Evolutionary conservation across 441 rosid genomes (phyloP).

Genomic region (Pelargonium citronellum): DNA sequence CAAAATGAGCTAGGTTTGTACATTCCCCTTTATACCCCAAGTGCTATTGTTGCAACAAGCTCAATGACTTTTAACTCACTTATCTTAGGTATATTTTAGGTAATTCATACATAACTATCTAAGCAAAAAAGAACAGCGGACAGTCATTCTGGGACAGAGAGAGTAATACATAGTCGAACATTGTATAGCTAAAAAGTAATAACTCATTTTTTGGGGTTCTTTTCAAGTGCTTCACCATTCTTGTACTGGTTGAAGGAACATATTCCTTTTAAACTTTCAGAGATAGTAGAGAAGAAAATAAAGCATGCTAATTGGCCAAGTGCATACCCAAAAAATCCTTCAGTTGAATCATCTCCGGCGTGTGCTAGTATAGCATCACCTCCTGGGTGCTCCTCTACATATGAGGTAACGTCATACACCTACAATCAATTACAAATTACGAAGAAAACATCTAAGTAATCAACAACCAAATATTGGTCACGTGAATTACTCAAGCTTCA

Average conservation of each 20-base stretch:
- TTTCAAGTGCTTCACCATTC: neutral
- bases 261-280: neutral
- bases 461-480: neutral
- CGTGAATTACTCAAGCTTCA: neutral
- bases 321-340: slow-evolving; percentile 79
- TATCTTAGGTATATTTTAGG: too few relatives aligned
- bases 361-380: slow-evolving; percentile 85
- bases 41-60: too few relatives aligned
- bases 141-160: too few relatives aligned
- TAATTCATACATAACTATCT: too few relatives aligned
- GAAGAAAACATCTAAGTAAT: neutral
- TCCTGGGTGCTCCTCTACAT: slow-evolving; percentile 94
- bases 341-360: slow-evolving; percentile 90
- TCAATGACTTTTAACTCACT: too few relatives aligned
- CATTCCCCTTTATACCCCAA: too few relatives aligned
- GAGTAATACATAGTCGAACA: too few relatives aligned
- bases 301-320: slow-evolving; percentile 13
- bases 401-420: slow-evolving; percentile 83
- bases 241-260: neutral
- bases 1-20: too few relatives aligned
- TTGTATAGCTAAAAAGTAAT: too few relatives aligned
- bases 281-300: neutral
- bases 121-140: too few relatives aligned
- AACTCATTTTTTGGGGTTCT: too few relatives aligned
- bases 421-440: slow-evolving; percentile 21